Evolutionary conservation across 1,284 basidiomycete genomes (phyloP).

Genomic region (Cutaneotrichosporon curvatum): DNA sequence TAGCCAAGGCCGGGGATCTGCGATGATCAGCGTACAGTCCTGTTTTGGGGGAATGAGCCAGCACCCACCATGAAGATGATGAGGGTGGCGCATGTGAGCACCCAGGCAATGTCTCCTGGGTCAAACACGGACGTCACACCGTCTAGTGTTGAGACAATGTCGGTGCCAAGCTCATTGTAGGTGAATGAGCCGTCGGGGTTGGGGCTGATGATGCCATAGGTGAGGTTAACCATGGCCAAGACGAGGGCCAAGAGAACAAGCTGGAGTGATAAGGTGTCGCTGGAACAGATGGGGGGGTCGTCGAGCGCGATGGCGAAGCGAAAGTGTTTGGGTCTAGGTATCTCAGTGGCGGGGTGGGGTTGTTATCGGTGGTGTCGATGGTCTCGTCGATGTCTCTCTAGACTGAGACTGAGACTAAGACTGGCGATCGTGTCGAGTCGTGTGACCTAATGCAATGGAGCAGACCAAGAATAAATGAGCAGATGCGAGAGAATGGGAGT

Average conservation of each 20-base stretch:
- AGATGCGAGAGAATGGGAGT: no score
- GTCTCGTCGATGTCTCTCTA: no score
- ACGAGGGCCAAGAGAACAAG: background rate
- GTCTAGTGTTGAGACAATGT: constrained; percentile 24
- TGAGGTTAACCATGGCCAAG: constrained; percentile 20
- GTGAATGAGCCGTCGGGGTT: constrained; percentile 13
- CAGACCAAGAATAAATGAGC: no score
- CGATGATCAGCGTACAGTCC: constrained; percentile 3
- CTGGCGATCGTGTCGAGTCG: no score
- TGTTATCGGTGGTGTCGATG: no score
- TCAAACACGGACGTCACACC: constrained; percentile 52
- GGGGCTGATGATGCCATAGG: constrained; percentile 16
- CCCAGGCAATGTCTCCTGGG: constrained; percentile 74
- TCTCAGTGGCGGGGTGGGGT: no score
- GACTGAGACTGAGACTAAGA: no score
- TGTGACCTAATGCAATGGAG: no score
- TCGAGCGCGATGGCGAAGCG: no score
- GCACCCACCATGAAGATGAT: constrained; percentile 53
- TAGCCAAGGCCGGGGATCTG: constrained; percentile 62
- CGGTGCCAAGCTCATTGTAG: constrained; percentile 24
- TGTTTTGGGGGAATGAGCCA: no score
- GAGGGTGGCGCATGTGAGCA: constrained; percentile 69
- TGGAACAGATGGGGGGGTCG: no score
- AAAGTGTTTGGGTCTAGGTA: no score
- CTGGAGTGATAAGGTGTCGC: background rate